Evolutionary conservation across 306 rosid genomes (phyloP), one percentile per base, ranked within the genome.

Genomic region (Cucurbita maxima): DNA sequence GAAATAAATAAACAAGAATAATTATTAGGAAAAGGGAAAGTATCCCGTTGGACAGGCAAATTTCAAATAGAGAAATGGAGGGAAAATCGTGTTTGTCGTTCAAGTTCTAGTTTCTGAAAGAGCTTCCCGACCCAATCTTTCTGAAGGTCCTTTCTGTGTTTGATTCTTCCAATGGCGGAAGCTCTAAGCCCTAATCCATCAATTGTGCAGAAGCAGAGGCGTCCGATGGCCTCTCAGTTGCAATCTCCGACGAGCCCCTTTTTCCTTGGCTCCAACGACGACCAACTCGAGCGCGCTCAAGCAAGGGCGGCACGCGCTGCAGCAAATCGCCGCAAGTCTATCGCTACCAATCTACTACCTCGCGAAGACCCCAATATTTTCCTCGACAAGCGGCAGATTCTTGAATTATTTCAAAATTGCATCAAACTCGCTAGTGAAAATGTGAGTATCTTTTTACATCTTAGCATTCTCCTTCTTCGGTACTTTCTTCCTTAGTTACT

Each of bases 391-490:
- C 88, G 83, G 73, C 99, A 94, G 83, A 91, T 91, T 73, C 76
- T 94, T 60, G 99, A 88, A 78, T 84, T 94, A 79, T 89, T 94
- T 79, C 88, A 91, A n/a, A 91, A 94, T 77, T 94, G 99, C 89
- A 94, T 94, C 64, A 94, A 89, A 84, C 97, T 94, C 68, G 99
- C 92, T 16, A 94, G 99, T 74, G 99, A 94, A 88, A 94, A 91
- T 77, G 97, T 94, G 12, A 34, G 25, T 16, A 51, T 59, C 12
- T 50, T 22, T 36, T 2, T 52, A 43, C 5, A 30, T 61, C 34
- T 37, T 58, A 47, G 4, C 4, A 53, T 41, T 64, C 53, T 44
- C 15, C 52, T 19, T n/a, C 20, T 76, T 20, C 12, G 34, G 9
- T 57, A 12, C 20, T 78, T 10, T 10, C 43, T 44, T 41, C 12